These are phyloP conservation scores for Eutrema salsugineum DNA, from an alignment of 441 rosid genomes.

Conservation along the genomic window DNA sequence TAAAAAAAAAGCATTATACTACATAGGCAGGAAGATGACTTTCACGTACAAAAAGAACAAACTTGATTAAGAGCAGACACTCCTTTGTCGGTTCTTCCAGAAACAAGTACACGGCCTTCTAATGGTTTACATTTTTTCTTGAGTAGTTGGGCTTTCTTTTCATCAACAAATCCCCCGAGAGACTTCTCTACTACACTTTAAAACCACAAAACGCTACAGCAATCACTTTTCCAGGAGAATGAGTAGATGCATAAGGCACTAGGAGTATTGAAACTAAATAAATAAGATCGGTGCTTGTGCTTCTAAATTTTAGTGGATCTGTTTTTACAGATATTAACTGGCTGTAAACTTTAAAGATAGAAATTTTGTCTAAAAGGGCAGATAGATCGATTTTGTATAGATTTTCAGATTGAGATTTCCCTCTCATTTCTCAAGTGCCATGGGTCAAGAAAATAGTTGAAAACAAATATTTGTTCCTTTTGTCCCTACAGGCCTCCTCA, in stretches of 20 bases:
- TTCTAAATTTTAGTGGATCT: not conserved
- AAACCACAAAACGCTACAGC: slow-evolving; percentile 4
- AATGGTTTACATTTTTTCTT: slow-evolving; percentile 69
- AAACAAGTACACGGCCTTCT: slow-evolving; percentile 82
- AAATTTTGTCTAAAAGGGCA: not conserved
- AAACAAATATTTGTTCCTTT: too few relatives aligned
- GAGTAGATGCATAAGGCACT: not conserved
- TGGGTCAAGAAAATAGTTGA: too few relatives aligned
- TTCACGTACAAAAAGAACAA: slow-evolving; percentile 92
- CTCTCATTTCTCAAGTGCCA: too few relatives aligned
- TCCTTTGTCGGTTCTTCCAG: slow-evolving; percentile 98
- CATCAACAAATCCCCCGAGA: slow-evolving; percentile 89
- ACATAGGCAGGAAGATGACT: slow-evolving; percentile 1
- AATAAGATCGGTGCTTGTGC: too few relatives aligned
- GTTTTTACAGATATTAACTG: not conserved
- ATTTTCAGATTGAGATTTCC: too few relatives aligned
- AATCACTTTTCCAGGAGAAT: slow-evolving; percentile 2
- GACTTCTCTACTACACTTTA: slow-evolving; percentile 73
- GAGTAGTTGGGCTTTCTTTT: slow-evolving; percentile 78
- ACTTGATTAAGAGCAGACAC: slow-evolving; percentile 94
- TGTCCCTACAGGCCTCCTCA: not conserved
- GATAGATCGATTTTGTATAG: not conserved
- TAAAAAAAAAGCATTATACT: not conserved
- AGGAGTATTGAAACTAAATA: not conserved
- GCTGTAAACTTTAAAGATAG: not conserved